phyloP scores from a whole-genome alignment of 2,329 filamentous ascomycete genomes.

The Thielaviopsis cerberus region DNA sequence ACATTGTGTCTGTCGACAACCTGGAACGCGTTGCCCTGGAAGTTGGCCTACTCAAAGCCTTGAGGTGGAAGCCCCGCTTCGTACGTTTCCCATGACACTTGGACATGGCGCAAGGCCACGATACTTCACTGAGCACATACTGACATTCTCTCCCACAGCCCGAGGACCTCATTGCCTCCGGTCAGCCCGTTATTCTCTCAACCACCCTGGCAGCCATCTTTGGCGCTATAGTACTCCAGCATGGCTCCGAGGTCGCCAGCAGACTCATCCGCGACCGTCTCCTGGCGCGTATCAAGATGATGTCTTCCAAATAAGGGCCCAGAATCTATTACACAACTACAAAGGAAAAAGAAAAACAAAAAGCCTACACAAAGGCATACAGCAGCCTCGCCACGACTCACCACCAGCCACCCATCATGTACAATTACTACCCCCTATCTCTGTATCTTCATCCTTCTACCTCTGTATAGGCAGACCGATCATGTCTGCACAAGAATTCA shows the following conservation, averaged over 20 bases:
- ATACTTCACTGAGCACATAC: background rate
- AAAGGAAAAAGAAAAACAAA: background rate
- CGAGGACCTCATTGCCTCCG: conserved; percentile 52
- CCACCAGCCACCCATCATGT: background rate
- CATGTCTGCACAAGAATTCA: background rate
- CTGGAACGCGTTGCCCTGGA: conserved; percentile 48
- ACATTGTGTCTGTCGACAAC: conserved; percentile 44
- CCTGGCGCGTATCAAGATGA: conserved; percentile 22
- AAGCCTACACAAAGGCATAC: background rate
- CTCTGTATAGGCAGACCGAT: background rate
- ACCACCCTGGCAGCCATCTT: conserved; percentile 70
- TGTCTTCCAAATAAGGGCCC: background rate
- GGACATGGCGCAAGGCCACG: background rate
- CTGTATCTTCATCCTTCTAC: background rate
- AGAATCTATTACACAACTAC: background rate
- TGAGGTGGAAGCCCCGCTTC: conserved; percentile 76
- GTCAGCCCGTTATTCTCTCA: conserved; percentile 54
- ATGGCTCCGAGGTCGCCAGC: conserved; percentile 61
- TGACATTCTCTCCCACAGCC: conserved; percentile 23
- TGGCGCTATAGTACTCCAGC: conserved; percentile 75
- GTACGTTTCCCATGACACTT: conserved; percentile 30
- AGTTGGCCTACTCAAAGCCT: conserved; percentile 53
- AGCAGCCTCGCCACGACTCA: background rate
- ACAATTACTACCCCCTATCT: background rate
- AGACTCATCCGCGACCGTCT: conserved; percentile 60